These are phyloP conservation scores for Gleditsia sinensis DNA, from an alignment of 306 rosid species.

Conservation along the genomic window DNA sequence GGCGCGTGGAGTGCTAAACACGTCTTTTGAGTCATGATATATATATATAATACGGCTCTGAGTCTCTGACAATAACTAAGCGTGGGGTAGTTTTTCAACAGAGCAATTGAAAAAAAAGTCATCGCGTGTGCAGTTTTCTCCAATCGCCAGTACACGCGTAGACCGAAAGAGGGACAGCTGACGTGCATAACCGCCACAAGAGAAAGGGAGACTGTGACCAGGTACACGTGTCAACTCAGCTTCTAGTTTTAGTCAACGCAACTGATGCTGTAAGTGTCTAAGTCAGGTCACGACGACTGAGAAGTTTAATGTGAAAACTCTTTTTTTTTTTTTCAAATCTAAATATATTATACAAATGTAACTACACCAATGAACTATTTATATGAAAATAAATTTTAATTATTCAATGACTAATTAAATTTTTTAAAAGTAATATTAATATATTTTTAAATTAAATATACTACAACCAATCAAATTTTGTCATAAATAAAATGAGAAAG, in stretches of 20 bases:
- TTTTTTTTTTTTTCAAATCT: no score
- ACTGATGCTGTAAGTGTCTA: background rate
- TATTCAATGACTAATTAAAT: no score
- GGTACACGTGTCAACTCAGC: background rate
- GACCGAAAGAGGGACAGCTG: background rate
- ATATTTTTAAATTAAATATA: no score
- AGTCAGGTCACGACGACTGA: no score
- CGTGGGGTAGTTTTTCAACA: background rate
- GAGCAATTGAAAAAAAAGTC: background rate
- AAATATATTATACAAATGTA: no score
- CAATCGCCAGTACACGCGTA: slow-evolving; percentile 11
- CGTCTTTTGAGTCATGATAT: background rate
- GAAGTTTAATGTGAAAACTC: no score
- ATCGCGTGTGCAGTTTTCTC: background rate
- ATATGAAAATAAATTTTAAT: no score
- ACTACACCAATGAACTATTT: no score
- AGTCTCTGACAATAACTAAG: background rate
- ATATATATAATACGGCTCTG: no score
- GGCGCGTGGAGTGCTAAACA: background rate
- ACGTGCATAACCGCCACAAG: background rate
- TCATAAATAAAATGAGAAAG: no score
- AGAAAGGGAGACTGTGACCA: background rate
- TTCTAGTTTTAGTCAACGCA: background rate
- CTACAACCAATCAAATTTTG: no score
- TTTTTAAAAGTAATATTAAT: no score